phyloP scores from a whole-genome alignment of 805 yeast species.

The Candida multigemmis region DNA sequence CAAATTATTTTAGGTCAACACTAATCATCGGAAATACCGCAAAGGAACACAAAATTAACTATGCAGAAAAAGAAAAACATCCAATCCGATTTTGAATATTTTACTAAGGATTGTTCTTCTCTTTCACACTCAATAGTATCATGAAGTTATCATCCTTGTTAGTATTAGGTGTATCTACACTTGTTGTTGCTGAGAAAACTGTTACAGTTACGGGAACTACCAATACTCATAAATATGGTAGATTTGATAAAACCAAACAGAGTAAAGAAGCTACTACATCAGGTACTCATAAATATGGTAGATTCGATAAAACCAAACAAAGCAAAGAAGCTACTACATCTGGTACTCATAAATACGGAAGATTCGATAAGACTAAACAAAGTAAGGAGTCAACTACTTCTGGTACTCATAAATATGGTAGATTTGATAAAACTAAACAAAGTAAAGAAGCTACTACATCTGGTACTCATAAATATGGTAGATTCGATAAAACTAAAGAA shows the following conservation, averaged over 20 bases:
- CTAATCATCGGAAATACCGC: no score
- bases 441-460: constrained; percentile 4
- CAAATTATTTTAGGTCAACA: no score
- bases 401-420: constrained; percentile 21
- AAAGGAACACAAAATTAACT: no score
- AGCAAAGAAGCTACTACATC: no score
- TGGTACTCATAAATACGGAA: constrained; percentile 21
- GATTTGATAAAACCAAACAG: constrained; percentile 41
- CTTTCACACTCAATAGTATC: no score
- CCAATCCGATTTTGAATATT: no score
- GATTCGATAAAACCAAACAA: no score
- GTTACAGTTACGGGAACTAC: constrained; percentile 24
- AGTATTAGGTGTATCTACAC: constrained; percentile 28
- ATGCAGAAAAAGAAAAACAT: no score
- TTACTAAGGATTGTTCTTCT: no score
- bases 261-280: constrained; percentile 12
- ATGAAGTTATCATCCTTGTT: constrained; percentile 39
- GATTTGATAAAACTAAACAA: constrained; percentile 31
- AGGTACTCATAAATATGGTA: no score
- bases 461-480: constrained; percentile 25
- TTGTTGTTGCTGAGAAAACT: constrained; percentile 13
- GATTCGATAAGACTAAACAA: constrained; percentile 31
- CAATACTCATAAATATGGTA: constrained; percentile 47
- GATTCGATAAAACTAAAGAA: constrained; percentile 27
- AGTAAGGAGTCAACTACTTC: no score